Conservation (phyloP, 179 eudicot genomes). For the Sideroxylon spinosum region DNA sequence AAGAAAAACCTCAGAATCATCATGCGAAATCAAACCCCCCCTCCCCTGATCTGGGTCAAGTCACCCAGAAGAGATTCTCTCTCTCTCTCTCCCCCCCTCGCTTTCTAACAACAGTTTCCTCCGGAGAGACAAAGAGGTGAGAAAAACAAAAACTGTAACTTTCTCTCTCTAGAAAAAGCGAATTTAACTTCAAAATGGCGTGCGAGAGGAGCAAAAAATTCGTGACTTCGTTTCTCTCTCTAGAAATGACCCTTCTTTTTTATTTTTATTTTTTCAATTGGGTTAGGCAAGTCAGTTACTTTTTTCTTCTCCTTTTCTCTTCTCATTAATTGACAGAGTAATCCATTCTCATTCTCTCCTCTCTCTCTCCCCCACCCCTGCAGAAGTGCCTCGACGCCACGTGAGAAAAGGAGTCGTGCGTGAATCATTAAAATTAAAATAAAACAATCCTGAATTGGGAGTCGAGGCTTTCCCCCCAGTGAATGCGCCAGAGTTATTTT, state of each 20-base stretch:
- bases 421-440: too few species aligned
- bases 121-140: not conserved
- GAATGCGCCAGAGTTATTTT: too few species aligned
- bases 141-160: not conserved
- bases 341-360: too few species aligned
- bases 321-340: too few species aligned
- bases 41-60: not conserved
- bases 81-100: not conserved
- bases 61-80: not conserved
- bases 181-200: slow-evolving; percentile 3
- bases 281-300: slow-evolving; percentile 15
- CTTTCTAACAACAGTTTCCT: not conserved
- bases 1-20: not conserved
- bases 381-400: too few species aligned
- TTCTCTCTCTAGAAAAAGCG: not conserved
- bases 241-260: not conserved
- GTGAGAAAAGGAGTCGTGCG: too few species aligned
- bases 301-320: too few species aligned
- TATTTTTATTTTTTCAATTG: not conserved
- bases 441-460: too few species aligned
- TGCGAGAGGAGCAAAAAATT: not conserved
- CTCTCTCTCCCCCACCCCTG: too few species aligned
- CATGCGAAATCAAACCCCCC: not conserved
- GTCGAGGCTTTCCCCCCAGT: too few species aligned
- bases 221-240: not conserved